Evolutionary conservation across 75 land plant genomes (phyloP).

Genomic region (Selaginella moellendorffii): DNA sequence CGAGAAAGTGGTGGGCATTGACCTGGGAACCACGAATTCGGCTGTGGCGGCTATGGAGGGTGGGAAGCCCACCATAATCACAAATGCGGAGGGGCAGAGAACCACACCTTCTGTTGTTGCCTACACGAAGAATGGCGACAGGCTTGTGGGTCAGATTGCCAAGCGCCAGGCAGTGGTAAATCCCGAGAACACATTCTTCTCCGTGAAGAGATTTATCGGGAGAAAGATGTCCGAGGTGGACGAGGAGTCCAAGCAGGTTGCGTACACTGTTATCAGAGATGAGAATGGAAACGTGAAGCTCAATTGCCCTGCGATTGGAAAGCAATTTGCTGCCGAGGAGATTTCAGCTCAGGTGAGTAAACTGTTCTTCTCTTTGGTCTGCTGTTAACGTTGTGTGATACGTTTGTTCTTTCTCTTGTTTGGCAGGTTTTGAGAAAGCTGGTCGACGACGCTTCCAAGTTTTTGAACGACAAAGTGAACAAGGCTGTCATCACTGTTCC

Average conservation of each 20-base stretch:
- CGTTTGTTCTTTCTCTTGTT: no score
- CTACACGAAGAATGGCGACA: slow-evolving; percentile 30
- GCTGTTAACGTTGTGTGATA: no score
- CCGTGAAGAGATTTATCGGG: slow-evolving; percentile 31
- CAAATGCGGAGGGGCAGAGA: slow-evolving; percentile 27
- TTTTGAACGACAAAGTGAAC: slow-evolving; percentile 24
- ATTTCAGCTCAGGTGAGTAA: slow-evolving; percentile 21
- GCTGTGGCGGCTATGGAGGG: not conserved
- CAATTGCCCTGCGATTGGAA: slow-evolving; percentile 74
- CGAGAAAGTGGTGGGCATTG: not conserved
- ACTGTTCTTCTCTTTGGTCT: no score
- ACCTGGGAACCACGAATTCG: not conserved
- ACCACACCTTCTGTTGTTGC: slow-evolving; percentile 31
- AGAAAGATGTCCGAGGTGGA: slow-evolving; percentile 27
- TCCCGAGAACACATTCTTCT: slow-evolving; percentile 28
- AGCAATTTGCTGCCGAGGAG: slow-evolving; percentile 68
- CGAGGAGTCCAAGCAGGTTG: slow-evolving; percentile 24
- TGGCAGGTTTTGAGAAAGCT: slow-evolving; percentile 13
- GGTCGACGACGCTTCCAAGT: slow-evolving; percentile 15
- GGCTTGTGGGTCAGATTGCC: slow-evolving; percentile 28
- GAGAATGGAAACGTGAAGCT: slow-evolving; percentile 76
- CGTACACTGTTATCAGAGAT: slow-evolving; percentile 34
- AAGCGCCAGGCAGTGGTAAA: slow-evolving; percentile 36
- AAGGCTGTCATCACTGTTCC: slow-evolving; percentile 42
- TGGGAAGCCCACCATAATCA: slow-evolving; percentile 10